Evolutionary conservation across 768 basidiomycete species (phyloP).

Genomic region (Epithele typhae): DNA sequence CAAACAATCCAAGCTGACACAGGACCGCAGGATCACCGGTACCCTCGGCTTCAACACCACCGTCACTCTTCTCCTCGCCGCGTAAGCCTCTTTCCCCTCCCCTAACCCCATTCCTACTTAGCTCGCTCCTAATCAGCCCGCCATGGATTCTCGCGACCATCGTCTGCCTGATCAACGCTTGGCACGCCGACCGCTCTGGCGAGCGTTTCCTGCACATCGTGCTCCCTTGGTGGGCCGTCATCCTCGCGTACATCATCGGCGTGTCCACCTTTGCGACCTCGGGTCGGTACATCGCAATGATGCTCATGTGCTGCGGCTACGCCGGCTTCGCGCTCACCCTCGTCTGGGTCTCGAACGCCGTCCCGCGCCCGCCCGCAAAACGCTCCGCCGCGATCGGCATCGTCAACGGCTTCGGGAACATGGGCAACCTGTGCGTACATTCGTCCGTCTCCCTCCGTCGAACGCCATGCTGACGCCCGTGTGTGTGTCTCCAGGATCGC

Average conservation of each 20-base stretch:
- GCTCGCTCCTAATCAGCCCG: no score
- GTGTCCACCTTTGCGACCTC: slow-evolving; percentile 47
- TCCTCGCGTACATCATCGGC: slow-evolving; percentile 58
- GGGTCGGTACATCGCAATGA: slow-evolving; percentile 57
- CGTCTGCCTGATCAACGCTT: slow-evolving; percentile 46
- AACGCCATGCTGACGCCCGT: no score
- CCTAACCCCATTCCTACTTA: no score
- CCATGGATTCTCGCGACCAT: slow-evolving; percentile 59
- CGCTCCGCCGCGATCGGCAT: slow-evolving; percentile 55
- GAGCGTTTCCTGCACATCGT: slow-evolving; percentile 62
- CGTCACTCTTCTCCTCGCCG: slow-evolving; percentile 52
- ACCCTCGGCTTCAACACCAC: slow-evolving; percentile 62
- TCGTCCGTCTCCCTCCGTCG: background rate
- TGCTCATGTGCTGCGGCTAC: slow-evolving; percentile 59
- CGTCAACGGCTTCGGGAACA: slow-evolving; percentile 56
- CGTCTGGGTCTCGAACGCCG: slow-evolving; percentile 60
- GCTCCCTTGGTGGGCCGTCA: slow-evolving; percentile 55
- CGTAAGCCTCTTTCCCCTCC: slow-evolving; percentile 36
- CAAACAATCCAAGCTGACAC: no score
- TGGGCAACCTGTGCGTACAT: slow-evolving; percentile 51
- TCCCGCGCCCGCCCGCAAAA: slow-evolving; percentile 58
- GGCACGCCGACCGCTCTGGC: slow-evolving; percentile 58
- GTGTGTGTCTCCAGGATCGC: no score
- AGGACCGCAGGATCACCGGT: slow-evolving; percentile 39
- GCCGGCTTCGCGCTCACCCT: slow-evolving; percentile 40